A percentile compares a stretch with the other conserved stretches of the same genome.
These are phyloP conservation scores for Tricholoma sp. DNA, from an alignment of 768 basidiomycete species.

Conservation along the genomic window DNA sequence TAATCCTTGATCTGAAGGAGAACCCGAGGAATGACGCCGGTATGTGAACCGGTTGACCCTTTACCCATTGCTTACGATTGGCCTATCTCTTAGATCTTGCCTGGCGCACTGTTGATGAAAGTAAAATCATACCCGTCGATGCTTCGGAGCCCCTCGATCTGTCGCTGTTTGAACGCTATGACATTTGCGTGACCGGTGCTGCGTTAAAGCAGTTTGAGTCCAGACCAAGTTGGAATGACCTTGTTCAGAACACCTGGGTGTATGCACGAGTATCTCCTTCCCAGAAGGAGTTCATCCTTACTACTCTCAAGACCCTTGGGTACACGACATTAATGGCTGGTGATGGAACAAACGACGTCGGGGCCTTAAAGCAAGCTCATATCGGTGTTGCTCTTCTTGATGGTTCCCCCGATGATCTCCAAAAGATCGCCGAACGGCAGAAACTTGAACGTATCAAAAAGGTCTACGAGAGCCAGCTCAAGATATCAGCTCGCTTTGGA, in stretches of 20 bases:
- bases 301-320: conserved; percentile 82
- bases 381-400: conserved; percentile 88
- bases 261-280: conserved; percentile 95
- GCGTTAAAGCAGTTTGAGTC: conserved; percentile 85
- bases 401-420: conserved; percentile 85
- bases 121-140: conserved; percentile 81
- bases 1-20: conserved; percentile 89
- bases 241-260: conserved; percentile 96
- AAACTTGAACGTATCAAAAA: conserved; percentile 88
- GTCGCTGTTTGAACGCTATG: conserved; percentile 77
- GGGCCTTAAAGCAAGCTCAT: conserved; percentile 96
- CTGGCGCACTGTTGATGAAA: conserved; percentile 94
- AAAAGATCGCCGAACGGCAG: conserved; percentile 92
- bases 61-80: background rate
- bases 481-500: conserved; percentile 83
- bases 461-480: conserved; percentile 94
- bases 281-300: conserved; percentile 95
- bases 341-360: conserved; percentile 98
- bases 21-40: conserved; percentile 66
- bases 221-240: conserved; percentile 65
- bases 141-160: conserved; percentile 73
- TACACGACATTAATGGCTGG: conserved; percentile 97
- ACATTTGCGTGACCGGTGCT: conserved; percentile 94
- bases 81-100: conserved; percentile 55
- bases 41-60: conserved; percentile 26